Evolutionary conservation across 768 basidiomycete species (phyloP).

Genomic region (Mycena vulgaris): DNA sequence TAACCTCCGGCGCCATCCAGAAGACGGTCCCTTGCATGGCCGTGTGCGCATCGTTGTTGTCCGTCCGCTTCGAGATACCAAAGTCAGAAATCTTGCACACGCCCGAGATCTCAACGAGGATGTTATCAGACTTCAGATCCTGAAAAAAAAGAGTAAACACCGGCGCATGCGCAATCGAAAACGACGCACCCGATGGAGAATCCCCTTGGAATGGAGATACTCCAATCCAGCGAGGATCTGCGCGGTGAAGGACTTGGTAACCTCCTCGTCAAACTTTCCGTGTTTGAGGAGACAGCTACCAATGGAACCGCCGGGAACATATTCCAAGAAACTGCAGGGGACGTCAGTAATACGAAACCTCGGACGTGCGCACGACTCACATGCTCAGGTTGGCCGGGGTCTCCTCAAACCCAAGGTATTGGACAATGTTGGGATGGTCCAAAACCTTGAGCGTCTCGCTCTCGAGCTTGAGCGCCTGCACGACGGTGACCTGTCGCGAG

Average conservation of each 20-base stretch:
- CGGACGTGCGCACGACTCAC: conserved; percentile 62
- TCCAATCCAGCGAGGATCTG: conserved; percentile 95
- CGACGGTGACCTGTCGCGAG: conserved; percentile 84
- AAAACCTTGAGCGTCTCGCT: conserved; percentile 97
- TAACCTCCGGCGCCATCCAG: conserved; percentile 99
- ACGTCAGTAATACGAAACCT: conserved; percentile 11
- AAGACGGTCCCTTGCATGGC: conserved; percentile 99
- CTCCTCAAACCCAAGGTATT: conserved; percentile 96
- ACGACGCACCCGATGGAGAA: conserved; percentile 86
- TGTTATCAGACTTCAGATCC: conserved; percentile 99
- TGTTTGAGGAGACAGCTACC: conserved; percentile 92
- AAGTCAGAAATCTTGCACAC: conserved; percentile 99
- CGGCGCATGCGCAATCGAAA: neutral
- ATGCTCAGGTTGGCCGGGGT: conserved; percentile 92
- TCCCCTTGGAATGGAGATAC: conserved; percentile 93
- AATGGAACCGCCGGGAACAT: conserved; percentile 97
- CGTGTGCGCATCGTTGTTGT: conserved; percentile 88
- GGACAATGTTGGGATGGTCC: conserved; percentile 97
- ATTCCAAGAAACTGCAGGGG: conserved; percentile 90
- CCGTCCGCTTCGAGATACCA: conserved; percentile 97
- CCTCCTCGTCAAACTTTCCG: conserved; percentile 92
- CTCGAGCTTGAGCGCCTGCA: conserved; percentile 94
- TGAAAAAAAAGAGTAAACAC: conserved; percentile 47
- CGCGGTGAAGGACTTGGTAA: conserved; percentile 91
- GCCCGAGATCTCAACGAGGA: conserved; percentile 93